These are phyloP conservation scores for Isatis lusitanica DNA, from an alignment of 441 rosid genomes.

Conservation along the genomic window DNA sequence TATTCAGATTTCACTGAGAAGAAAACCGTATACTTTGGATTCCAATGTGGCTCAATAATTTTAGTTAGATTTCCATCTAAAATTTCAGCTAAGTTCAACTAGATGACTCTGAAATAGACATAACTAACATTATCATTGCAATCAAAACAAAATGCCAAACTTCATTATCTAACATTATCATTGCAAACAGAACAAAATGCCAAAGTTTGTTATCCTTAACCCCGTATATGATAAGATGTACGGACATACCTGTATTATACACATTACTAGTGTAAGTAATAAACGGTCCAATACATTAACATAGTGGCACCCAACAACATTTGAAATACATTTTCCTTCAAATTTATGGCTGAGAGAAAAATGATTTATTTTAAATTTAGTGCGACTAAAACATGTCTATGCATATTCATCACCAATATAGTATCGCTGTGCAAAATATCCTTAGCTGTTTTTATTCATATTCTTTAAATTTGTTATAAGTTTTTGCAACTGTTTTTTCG, in stretches of 20 bases:
- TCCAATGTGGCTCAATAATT: no score
- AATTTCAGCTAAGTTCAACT: neutral
- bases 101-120: neutral
- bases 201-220: no score
- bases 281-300: conserved; percentile 2
- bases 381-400: neutral
- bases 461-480: neutral
- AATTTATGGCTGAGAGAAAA: neutral
- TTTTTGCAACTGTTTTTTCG: neutral
- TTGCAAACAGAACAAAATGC: neutral
- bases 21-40: no score
- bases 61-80: neutral
- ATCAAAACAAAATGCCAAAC: no score
- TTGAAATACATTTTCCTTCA: neutral
- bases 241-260: neutral
- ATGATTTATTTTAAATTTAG: neutral
- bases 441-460: neutral
- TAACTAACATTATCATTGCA: neutral
- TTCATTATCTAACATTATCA: no score
- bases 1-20: neutral
- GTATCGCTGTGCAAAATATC: neutral
- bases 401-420: conserved; percentile 1
- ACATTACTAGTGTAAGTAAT: neutral
- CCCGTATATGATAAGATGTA: neutral
- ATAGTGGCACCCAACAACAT: conserved; percentile 36